These are phyloP conservation scores for Aspergillus sclerotialis DNA, from an alignment of 2,329 filamentous ascomycete genomes.

Conservation along the genomic window DNA sequence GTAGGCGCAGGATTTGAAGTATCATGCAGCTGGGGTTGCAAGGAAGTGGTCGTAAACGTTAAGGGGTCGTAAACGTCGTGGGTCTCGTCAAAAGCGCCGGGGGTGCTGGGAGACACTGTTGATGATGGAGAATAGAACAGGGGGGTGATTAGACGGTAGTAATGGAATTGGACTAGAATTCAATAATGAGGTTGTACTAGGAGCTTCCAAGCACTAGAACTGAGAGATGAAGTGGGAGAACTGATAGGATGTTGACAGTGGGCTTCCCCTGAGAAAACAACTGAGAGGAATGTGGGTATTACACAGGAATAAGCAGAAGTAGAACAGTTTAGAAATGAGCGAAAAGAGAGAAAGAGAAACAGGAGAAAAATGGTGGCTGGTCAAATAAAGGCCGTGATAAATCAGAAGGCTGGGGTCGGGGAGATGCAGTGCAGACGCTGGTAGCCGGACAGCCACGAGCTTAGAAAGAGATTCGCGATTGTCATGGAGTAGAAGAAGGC, in stretches of 20 bases:
- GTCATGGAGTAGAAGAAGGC: not conserved
- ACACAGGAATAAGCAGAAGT: slow-evolving; percentile 6
- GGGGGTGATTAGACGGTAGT: slow-evolving; percentile 28
- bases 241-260: no score
- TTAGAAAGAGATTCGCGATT: not conserved
- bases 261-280: no score
- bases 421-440: not conserved
- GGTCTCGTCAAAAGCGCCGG: slow-evolving; percentile 44
- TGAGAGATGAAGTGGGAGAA: no score
- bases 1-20: slow-evolving; percentile 36
- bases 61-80: slow-evolving; percentile 47
- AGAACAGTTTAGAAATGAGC: slow-evolving; percentile 7
- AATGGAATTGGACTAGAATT: slow-evolving; percentile 4
- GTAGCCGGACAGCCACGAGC: not conserved
- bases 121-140: slow-evolving; percentile 15
- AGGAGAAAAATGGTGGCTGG: slow-evolving; percentile 24
- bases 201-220: no score
- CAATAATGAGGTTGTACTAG: not conserved
- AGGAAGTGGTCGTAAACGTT: slow-evolving; percentile 36
- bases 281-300: slow-evolving; percentile 20
- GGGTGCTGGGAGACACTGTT: slow-evolving; percentile 39
- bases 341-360: slow-evolving; percentile 8
- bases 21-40: slow-evolving; percentile 43
- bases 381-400: slow-evolving; percentile 22
- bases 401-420: slow-evolving; percentile 33